Conservation (phyloP, 352 stramenopile genomes). For the Phytophthora citricola region DNA sequence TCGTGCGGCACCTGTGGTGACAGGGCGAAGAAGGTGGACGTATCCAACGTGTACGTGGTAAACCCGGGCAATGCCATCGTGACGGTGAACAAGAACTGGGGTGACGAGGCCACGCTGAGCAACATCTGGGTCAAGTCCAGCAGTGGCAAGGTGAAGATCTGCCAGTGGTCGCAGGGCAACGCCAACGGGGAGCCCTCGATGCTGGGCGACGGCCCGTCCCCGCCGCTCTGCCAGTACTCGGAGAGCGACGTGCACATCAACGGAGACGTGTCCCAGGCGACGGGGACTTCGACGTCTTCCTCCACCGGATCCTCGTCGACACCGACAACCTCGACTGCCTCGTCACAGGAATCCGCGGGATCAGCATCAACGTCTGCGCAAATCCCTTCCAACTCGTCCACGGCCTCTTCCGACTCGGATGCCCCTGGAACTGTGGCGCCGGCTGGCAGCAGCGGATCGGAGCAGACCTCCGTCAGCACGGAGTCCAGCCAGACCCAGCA, state of each 20-base stretch:
- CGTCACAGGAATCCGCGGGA: slow-evolving; percentile 1
- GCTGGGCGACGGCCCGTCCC: no score
- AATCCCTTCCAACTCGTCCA: slow-evolving; percentile 15
- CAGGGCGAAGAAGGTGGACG: no score
- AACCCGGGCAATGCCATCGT: slow-evolving; percentile 3
- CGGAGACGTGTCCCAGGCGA: background rate
- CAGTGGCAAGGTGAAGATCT: no score
- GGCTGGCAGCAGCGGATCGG: slow-evolving; percentile 5
- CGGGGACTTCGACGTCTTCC: background rate
- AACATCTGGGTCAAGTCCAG: no score
- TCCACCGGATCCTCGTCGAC: background rate
- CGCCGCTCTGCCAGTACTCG: no score
- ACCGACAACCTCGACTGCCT: background rate
- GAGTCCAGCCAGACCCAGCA: slow-evolving; percentile 9
- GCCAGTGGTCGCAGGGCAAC: no score
- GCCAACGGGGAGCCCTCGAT: no score
- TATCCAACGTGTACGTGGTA: no score
- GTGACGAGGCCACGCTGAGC: no score
- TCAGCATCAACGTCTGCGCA: slow-evolving; percentile 6
- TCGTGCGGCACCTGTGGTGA: slow-evolving; percentile 19
- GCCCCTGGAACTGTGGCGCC: slow-evolving; percentile 19
- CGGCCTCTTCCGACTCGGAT: slow-evolving; percentile 3
- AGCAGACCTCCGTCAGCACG: slow-evolving; percentile 14
- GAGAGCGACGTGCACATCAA: no score
- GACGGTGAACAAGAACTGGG: slow-evolving; percentile 41